Conservation (phyloP, 1,284 basidiomycete species). For the Ganoderma multipileum region DNA sequence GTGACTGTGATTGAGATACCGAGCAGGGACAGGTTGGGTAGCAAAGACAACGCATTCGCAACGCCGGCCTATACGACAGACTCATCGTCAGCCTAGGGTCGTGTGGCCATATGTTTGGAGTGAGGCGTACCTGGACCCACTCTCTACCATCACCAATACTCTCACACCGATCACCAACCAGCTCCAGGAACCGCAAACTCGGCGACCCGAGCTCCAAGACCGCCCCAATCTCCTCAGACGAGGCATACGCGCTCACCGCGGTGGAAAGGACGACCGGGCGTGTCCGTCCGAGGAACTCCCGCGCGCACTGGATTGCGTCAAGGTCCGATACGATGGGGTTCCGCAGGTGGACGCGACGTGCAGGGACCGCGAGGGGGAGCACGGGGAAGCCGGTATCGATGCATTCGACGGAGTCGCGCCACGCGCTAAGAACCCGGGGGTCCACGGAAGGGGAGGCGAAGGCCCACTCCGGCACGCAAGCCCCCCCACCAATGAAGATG, state of each 20-base stretch:
- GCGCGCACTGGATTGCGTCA: slow-evolving; percentile 20
- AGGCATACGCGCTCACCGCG: slow-evolving; percentile 16
- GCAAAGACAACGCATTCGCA: slow-evolving; percentile 15
- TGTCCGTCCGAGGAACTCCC: slow-evolving; percentile 26
- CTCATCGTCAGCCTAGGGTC: slow-evolving; percentile 7
- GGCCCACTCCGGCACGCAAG: slow-evolving; percentile 26
- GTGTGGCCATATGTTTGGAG: background rate
- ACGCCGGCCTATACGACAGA: slow-evolving; percentile 12
- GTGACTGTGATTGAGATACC: slow-evolving; percentile 25
- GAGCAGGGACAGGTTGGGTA: slow-evolving; percentile 15
- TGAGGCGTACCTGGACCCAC: slow-evolving; percentile 25
- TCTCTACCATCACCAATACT: slow-evolving; percentile 19
- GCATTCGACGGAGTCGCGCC: slow-evolving; percentile 20
- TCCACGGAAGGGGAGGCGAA: slow-evolving; percentile 12
- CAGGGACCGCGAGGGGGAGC: slow-evolving; percentile 23
- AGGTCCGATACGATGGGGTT: slow-evolving; percentile 26
- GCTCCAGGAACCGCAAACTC: slow-evolving; percentile 25
- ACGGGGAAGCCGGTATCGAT: slow-evolving; percentile 27
- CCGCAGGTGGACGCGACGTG: slow-evolving; percentile 24
- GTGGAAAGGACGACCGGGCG: slow-evolving; percentile 28
- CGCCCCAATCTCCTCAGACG: slow-evolving; percentile 22
- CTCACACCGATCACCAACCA: slow-evolving; percentile 28
- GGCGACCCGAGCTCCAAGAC: slow-evolving; percentile 23
- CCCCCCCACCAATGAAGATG: slow-evolving; percentile 26
- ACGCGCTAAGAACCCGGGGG: slow-evolving; percentile 15